Evolutionary conservation across 768 basidiomycete genomes (phyloP).

Genomic region (Leucogyrophana mollusca): DNA sequence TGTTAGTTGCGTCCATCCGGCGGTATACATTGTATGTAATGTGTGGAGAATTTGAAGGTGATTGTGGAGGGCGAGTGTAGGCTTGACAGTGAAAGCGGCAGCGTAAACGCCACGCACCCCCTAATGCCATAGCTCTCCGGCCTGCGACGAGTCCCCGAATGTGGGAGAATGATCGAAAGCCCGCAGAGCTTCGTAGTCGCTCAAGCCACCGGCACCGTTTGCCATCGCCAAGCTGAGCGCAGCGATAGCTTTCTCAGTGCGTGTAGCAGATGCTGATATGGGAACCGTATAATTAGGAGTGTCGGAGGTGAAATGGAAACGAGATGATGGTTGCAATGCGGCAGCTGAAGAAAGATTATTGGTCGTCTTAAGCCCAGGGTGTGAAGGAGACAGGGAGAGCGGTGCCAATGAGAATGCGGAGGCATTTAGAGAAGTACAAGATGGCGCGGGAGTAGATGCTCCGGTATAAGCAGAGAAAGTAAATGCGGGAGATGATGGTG

Average conservation of each 20-base stretch:
- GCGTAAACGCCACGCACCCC: too few relatives aligned
- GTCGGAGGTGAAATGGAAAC: too few relatives aligned
- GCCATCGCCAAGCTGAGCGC: constrained; percentile 60
- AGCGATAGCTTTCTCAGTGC: constrained; percentile 58
- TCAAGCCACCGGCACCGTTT: constrained; percentile 59
- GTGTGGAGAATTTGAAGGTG: constrained; percentile 4
- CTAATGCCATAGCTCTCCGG: constrained; percentile 62
- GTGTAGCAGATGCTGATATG: constrained; percentile 35
- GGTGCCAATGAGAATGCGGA: constrained; percentile 9
- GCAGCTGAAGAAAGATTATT: too few relatives aligned
- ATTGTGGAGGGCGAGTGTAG: background rate
- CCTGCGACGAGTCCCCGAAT: constrained; percentile 33
- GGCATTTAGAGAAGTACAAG: constrained; percentile 17
- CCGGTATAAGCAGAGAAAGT: constrained; percentile 23
- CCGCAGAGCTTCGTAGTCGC: constrained; percentile 53
- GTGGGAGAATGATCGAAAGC: constrained; percentile 30
- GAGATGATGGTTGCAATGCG: too few relatives aligned
- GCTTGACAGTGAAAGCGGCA: background rate
- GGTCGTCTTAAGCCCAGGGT: too few relatives aligned
- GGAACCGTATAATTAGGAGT: background rate
- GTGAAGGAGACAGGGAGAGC: constrained; percentile 2
- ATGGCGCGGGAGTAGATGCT: constrained; percentile 18
- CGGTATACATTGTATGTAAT: constrained; percentile 3
- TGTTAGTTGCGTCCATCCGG: constrained; percentile 20
- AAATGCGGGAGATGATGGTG: constrained; percentile 23